Evolutionary conservation across 2,329 filamentous ascomycete species (phyloP).

Genomic region (Cadophora sp.): DNA sequence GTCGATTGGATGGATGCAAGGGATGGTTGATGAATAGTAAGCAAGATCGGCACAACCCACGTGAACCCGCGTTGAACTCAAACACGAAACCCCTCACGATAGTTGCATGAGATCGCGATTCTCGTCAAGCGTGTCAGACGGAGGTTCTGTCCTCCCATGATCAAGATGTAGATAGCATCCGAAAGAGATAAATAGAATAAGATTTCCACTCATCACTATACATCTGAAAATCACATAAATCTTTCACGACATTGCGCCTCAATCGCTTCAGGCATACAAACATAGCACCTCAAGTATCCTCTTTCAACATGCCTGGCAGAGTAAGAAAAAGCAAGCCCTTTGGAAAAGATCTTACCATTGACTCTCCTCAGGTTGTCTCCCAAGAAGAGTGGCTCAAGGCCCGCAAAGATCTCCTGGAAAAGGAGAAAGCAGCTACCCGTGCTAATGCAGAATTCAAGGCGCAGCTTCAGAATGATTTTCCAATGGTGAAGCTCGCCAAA

Average conservation of each 20-base stretch:
- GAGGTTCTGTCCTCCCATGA: conserved; percentile 7
- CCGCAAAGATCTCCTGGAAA: conserved; percentile 45
- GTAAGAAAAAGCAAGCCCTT: conserved; percentile 17
- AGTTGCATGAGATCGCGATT: conserved; percentile 18
- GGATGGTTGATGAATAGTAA: conserved; percentile 23
- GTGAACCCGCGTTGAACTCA: conserved; percentile 23
- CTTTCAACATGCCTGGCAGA: conserved; percentile 33
- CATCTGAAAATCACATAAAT: too few species aligned
- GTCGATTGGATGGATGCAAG: background rate
- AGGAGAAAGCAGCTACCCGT: conserved; percentile 46
- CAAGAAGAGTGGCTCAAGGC: conserved; percentile 47
- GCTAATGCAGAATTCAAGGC: conserved; percentile 43
- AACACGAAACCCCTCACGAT: conserved; percentile 20
- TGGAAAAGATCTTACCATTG: background rate
- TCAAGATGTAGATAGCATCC: background rate
- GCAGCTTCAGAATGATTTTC: conserved; percentile 45
- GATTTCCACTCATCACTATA: too few species aligned
- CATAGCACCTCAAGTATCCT: background rate
- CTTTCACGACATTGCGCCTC: background rate
- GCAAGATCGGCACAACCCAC: conserved; percentile 23
- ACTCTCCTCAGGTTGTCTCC: conserved; percentile 40
- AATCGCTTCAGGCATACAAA: background rate
- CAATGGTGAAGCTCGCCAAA: conserved; percentile 49
- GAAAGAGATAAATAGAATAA: conserved; percentile 14
- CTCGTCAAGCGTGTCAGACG: conserved; percentile 23